These are phyloP conservation scores for Leccinum variabile DNA, from an alignment of 1,284 basidiomycete genomes.

Conservation along the genomic window DNA sequence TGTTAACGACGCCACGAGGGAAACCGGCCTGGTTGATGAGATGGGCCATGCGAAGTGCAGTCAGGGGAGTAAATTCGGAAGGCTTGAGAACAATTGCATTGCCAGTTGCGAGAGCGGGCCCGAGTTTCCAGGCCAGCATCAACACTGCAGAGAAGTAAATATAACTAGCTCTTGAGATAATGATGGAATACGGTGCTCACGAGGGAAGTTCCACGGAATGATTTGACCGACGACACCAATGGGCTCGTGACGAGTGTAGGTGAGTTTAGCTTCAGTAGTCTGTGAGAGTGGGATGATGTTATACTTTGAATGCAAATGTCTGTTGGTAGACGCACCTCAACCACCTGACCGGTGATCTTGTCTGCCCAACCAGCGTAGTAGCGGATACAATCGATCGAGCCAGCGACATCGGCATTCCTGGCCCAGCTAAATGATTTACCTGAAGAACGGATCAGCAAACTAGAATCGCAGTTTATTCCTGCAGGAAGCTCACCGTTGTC, in stretches of 20 bases:
- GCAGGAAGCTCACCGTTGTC: conserved; percentile 41
- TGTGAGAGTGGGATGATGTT: conserved; percentile 19
- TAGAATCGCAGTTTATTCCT: not conserved
- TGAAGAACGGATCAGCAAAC: not conserved
- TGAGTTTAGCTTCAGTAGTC: conserved; percentile 70
- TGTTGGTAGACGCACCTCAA: conserved; percentile 50
- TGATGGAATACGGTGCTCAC: conserved; percentile 37
- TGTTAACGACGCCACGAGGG: conserved; percentile 73
- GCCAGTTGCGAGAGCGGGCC: conserved; percentile 83
- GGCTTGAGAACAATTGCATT: conserved; percentile 86
- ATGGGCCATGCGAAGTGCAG: conserved; percentile 59
- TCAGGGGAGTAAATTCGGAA: conserved; percentile 88
- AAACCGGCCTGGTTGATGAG: conserved; percentile 58
- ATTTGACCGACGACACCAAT: conserved; percentile 90
- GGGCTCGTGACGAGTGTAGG: conserved; percentile 88
- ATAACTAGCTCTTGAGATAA: not conserved
- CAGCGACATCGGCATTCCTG: conserved; percentile 65
- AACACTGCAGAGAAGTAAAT: conserved; percentile 43
- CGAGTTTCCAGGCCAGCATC: conserved; percentile 83
- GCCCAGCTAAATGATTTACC: conserved; percentile 67
- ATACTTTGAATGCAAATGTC: not conserved
- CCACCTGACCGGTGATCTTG: conserved; percentile 82
- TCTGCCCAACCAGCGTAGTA: conserved; percentile 84
- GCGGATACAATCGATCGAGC: conserved; percentile 69
- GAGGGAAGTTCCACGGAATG: conserved; percentile 77